Conservation (phyloP, 2,329 filamentous ascomycete genomes). For the Aspergillus intermedius region DNA sequence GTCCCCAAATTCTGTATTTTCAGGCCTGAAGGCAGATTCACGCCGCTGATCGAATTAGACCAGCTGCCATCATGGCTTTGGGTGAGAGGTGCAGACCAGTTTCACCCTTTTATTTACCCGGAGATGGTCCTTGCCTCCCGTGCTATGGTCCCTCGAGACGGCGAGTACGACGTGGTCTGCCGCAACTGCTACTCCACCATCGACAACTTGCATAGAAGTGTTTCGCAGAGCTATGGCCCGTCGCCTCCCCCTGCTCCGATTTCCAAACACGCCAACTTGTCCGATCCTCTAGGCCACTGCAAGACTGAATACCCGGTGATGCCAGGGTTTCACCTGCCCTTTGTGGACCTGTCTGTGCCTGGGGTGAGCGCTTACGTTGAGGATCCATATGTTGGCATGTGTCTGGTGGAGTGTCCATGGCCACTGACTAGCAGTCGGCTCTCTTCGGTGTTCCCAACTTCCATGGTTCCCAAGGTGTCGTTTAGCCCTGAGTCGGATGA, state of each 20-base stretch:
- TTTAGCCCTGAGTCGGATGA: neutral
- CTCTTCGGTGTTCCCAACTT: neutral
- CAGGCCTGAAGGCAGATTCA: constrained; percentile 27
- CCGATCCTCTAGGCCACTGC: too few species aligned
- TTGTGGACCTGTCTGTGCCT: too few species aligned
- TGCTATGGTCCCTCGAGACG: constrained; percentile 18
- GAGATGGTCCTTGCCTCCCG: constrained; percentile 19
- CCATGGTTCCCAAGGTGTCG: neutral
- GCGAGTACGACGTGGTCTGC: constrained; percentile 31
- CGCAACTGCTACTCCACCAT: constrained; percentile 20
- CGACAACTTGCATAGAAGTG: constrained; percentile 18
- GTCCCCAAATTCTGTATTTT: constrained; percentile 35
- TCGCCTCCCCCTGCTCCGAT: neutral
- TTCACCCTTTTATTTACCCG: constrained; percentile 9
- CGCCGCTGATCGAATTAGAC: constrained; percentile 39
- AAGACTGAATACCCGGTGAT: too few species aligned
- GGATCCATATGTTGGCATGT: constrained; percentile 11
- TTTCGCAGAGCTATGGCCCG: constrained; percentile 15
- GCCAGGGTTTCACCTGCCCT: too few species aligned
- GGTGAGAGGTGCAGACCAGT: constrained; percentile 20
- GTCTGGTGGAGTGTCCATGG: constrained; percentile 8
- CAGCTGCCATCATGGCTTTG: constrained; percentile 35
- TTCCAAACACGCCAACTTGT: too few species aligned
- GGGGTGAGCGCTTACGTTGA: too few species aligned
- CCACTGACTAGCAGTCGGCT: neutral